phyloP scores from a whole-genome alignment of 1,284 basidiomycete species.

The Irpex sp. region DNA sequence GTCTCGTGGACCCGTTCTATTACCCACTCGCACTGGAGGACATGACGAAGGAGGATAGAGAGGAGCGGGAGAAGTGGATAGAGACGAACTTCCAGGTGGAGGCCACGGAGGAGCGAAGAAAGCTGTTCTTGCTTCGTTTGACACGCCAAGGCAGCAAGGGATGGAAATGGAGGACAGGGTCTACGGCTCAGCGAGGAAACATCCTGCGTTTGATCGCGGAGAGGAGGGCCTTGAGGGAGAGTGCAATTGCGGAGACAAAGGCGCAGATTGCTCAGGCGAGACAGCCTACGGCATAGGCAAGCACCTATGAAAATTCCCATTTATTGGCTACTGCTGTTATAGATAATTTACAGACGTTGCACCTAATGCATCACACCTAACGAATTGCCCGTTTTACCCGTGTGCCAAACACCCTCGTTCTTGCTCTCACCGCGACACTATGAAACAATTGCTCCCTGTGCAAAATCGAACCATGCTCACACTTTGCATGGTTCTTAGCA shows the following conservation, averaged over 20 bases:
- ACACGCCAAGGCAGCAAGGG: conserved; percentile 44
- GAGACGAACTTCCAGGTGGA: conserved; percentile 51
- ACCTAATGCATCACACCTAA: neutral
- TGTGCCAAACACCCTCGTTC: too few relatives aligned
- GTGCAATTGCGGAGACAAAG: conserved; percentile 40
- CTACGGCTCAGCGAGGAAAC: conserved; percentile 37
- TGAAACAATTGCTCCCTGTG: too few relatives aligned
- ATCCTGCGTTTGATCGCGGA: conserved; percentile 47
- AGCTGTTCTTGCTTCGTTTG: conserved; percentile 41
- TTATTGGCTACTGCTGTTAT: neutral
- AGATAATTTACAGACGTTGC: neutral
- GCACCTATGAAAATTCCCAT: neutral
- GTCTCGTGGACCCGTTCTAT: conserved; percentile 87
- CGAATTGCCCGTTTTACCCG: too few relatives aligned
- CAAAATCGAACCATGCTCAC: too few relatives aligned
- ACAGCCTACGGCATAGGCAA: neutral
- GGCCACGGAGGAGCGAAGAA: conserved; percentile 35
- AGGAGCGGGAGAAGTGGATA: conserved; percentile 53
- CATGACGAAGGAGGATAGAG: conserved; percentile 55
- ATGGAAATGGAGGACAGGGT: conserved; percentile 38
- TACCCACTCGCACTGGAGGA: conserved; percentile 81
- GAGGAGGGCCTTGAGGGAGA: conserved; percentile 55
- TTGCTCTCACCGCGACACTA: too few relatives aligned
- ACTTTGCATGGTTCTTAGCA: too few relatives aligned
- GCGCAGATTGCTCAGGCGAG: neutral